These are phyloP conservation scores for Graphilbum ipis-grandicollis DNA, from an alignment of 2,329 filamentous ascomycete species.

Conservation along the genomic window DNA sequence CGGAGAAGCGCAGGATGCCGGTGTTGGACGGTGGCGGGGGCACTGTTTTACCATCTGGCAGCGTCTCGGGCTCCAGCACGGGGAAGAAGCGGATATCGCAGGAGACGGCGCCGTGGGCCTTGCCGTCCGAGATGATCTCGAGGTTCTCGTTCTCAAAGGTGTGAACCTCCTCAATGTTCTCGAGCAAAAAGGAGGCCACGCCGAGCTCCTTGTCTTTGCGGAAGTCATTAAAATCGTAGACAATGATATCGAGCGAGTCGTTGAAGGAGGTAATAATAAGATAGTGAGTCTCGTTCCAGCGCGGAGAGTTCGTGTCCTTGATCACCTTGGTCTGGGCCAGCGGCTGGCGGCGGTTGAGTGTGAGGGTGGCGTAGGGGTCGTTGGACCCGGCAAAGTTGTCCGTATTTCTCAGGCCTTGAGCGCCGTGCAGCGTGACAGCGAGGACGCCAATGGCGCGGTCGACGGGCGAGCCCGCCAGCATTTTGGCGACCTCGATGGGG, in stretches of 20 bases:
- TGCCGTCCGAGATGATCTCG: slow-evolving; percentile 71
- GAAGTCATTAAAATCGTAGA: slow-evolving; percentile 90
- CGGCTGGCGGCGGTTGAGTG: slow-evolving; percentile 65
- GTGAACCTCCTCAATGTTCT: slow-evolving; percentile 58
- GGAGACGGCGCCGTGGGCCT: slow-evolving; percentile 61
- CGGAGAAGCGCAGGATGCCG: slow-evolving; percentile 81
- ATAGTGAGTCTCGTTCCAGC: slow-evolving; percentile 95
- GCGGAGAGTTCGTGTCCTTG: slow-evolving; percentile 67
- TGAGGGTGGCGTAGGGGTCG: slow-evolving; percentile 77
- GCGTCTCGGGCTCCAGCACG: slow-evolving; percentile 55
- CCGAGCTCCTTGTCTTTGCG: slow-evolving; percentile 95
- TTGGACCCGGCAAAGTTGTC: slow-evolving; percentile 86
- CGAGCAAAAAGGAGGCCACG: slow-evolving; percentile 67
- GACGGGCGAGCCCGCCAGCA: slow-evolving; percentile 83
- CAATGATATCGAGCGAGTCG: slow-evolving; percentile 66
- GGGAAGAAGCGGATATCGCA: slow-evolving; percentile 91
- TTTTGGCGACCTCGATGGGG: slow-evolving; percentile 95
- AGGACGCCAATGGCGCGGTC: slow-evolving; percentile 93
- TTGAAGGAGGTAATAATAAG: slow-evolving; percentile 84
- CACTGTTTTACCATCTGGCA: slow-evolving; percentile 60
- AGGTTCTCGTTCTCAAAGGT: slow-evolving; percentile 73
- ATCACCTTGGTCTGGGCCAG: slow-evolving; percentile 82
- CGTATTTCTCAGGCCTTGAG: slow-evolving; percentile 81
- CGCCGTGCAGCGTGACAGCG: slow-evolving; percentile 79
- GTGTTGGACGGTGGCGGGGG: slow-evolving; percentile 81